Evolutionary conservation across 1,139 yeast species (phyloP).

Genomic region (Pneumocystis canis): DNA sequence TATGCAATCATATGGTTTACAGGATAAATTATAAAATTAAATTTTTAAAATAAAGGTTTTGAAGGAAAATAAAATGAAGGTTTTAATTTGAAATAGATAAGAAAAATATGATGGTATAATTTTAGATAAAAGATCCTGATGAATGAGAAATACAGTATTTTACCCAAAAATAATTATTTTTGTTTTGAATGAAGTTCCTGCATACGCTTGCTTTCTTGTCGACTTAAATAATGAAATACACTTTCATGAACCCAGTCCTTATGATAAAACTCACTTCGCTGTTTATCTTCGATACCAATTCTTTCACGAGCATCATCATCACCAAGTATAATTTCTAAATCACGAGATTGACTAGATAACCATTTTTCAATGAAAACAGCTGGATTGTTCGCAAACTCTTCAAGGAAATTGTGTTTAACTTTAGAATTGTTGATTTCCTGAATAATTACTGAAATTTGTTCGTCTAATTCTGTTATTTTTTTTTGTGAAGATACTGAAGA

Average conservation of each 20-base stretch:
- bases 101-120: not conserved
- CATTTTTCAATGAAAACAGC: conserved; percentile 58
- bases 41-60: not conserved
- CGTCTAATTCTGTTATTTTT: conserved; percentile 41
- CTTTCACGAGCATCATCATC: conserved; percentile 44
- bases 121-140: not conserved
- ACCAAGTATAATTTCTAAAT: conserved; percentile 60
- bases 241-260: conserved; percentile 18
- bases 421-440: conserved; percentile 53
- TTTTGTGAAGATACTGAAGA: not conserved
- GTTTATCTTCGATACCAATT: conserved; percentile 75
- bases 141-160: not conserved
- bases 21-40: not conserved
- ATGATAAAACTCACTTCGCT: conserved; percentile 28
- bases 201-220: conserved; percentile 1
- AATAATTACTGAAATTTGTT: conserved; percentile 45
- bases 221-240: conserved; percentile 16
- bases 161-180: not conserved
- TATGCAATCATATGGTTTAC: not conserved
- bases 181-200: conserved; percentile 1
- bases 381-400: conserved; percentile 62
- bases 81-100: not conserved
- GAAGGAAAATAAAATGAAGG: not conserved
- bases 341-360: conserved; percentile 59
- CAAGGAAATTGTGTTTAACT: conserved; percentile 55